A percentile compares a stretch with the other conserved stretches of the same genome.
Evolutionary conservation across 495 filamentous ascomycete genomes (phyloP).

Genomic region (Aspergillus panamensis): DNA sequence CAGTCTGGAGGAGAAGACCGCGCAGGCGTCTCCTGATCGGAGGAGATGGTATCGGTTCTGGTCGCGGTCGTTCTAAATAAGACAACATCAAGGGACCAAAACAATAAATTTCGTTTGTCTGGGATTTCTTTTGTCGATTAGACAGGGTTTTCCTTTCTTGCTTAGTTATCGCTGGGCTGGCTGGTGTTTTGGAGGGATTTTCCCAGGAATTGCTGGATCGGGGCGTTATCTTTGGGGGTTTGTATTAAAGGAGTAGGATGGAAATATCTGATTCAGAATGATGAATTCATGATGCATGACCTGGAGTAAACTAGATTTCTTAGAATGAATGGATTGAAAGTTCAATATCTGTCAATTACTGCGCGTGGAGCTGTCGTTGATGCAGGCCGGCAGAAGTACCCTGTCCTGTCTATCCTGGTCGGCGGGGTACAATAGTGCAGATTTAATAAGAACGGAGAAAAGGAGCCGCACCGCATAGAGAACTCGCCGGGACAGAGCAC

Average conservation of each 20-base stretch:
- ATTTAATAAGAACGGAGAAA: not conserved
- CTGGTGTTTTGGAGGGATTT: not conserved
- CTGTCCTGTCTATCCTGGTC: not conserved
- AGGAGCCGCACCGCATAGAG: not conserved
- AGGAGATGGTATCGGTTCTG: conserved; percentile 39
- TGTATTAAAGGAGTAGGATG: not conserved
- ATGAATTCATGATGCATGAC: not conserved
- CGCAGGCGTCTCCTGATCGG: conserved; percentile 17
- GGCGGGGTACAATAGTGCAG: not conserved
- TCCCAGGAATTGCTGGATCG: not conserved
- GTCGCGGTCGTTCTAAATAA: conserved; percentile 17
- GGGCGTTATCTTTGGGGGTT: conserved; percentile 1
- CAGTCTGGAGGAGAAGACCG: conserved; percentile 33
- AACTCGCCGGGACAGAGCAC: no score
- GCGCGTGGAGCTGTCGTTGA: not conserved
- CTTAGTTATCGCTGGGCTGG: not conserved
- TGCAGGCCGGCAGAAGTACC: no score
- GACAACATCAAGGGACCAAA: no score
- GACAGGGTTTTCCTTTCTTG: not conserved
- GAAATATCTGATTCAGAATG: not conserved
- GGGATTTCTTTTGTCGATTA: not conserved
- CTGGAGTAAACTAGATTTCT: not conserved
- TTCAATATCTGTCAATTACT: conserved; percentile 4
- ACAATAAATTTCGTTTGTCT: not conserved
- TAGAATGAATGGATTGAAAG: not conserved